Evolutionary conservation across 805 yeast species (phyloP).

Genomic region (Pichia scutulata): DNA sequence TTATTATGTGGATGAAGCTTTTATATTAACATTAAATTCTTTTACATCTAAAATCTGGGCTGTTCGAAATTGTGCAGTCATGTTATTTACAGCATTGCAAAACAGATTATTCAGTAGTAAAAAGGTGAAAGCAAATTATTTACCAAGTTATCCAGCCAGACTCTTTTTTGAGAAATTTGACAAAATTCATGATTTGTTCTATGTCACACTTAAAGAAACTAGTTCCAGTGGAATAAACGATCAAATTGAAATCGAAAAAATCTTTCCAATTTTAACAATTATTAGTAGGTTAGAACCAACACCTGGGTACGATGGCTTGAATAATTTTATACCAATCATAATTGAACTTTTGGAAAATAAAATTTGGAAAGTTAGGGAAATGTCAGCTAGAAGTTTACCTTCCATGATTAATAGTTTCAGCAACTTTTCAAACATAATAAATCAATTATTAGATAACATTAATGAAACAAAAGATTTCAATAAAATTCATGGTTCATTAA

Average conservation of each 20-base stretch:
- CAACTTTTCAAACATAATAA: conserved; percentile 22
- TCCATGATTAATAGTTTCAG: conserved; percentile 34
- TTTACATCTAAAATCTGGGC: conserved; percentile 76
- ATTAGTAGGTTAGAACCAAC: conserved; percentile 61
- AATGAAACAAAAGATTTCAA: conserved; percentile 31
- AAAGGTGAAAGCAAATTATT: conserved; percentile 26
- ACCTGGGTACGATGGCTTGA: conserved; percentile 44
- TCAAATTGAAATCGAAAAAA: conserved; percentile 35
- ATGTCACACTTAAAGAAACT: conserved; percentile 33
- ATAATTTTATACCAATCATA: conserved; percentile 44
- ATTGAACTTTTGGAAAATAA: conserved; percentile 40
- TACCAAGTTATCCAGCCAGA: conserved; percentile 34
- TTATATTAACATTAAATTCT: conserved; percentile 51
- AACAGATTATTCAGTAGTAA: conserved; percentile 68
- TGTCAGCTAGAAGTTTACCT: conserved; percentile 68
- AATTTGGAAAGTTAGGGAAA: conserved; percentile 81
- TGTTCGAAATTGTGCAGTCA: conserved; percentile 83
- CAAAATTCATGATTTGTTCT: conserved; percentile 43
- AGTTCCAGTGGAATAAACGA: conserved; percentile 27
- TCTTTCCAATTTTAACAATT: conserved; percentile 71
- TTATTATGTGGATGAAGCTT: conserved; percentile 45
- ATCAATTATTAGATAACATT: conserved; percentile 7
- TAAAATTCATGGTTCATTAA: conserved; percentile 49
- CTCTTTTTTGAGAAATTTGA: conserved; percentile 63
- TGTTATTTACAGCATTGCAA: conserved; percentile 83